A percentile compares a stretch with the other conserved stretches of the same genome.
Evolutionary conservation across 2,329 filamentous ascomycete genomes (phyloP).

Genomic region (Colletotrichum coccodes): DNA sequence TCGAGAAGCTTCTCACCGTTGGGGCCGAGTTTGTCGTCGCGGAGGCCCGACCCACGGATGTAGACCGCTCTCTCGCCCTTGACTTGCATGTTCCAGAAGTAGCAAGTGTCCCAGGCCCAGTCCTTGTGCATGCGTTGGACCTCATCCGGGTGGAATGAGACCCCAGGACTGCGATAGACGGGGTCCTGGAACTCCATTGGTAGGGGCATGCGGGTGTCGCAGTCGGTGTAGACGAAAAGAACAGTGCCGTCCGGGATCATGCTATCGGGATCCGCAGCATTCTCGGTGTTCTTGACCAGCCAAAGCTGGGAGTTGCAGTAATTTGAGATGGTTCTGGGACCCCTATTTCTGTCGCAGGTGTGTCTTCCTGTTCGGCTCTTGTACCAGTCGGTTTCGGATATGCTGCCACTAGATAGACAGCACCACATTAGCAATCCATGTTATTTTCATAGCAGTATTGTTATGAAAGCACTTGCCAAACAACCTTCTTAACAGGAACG

Average conservation of each 20-base stretch:
- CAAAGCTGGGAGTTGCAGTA: not conserved
- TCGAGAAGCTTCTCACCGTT: constrained; percentile 5
- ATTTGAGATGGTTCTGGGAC: not conserved
- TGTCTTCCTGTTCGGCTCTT: too few relatives aligned
- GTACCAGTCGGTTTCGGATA: too few relatives aligned
- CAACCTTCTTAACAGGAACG: constrained; percentile 29
- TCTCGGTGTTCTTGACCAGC: not conserved
- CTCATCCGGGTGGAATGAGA: constrained; percentile 21
- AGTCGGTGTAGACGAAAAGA: constrained; percentile 36
- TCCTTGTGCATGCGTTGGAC: constrained; percentile 12
- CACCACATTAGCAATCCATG: not conserved
- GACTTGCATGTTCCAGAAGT: constrained; percentile 4
- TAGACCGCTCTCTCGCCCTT: not conserved
- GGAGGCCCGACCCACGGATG: constrained; percentile 9
- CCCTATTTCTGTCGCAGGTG: too few relatives aligned
- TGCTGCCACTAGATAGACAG: not conserved
- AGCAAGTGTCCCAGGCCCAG: constrained; percentile 33
- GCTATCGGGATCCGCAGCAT: not conserved
- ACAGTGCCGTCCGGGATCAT: constrained; percentile 26
- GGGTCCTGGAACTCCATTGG: constrained; percentile 31
- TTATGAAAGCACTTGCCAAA: constrained; percentile 9
- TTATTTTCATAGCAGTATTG: not conserved
- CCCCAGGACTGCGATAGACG: constrained; percentile 31
- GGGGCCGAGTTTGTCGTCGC: constrained; percentile 11
- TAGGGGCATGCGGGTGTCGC: constrained; percentile 32